A percentile compares a stretch with the other conserved stretches of the same genome.
Conservation (phyloP, 371 early-diverging fungal genomes). For the Paraphysoderma sedebokerense region DNA sequence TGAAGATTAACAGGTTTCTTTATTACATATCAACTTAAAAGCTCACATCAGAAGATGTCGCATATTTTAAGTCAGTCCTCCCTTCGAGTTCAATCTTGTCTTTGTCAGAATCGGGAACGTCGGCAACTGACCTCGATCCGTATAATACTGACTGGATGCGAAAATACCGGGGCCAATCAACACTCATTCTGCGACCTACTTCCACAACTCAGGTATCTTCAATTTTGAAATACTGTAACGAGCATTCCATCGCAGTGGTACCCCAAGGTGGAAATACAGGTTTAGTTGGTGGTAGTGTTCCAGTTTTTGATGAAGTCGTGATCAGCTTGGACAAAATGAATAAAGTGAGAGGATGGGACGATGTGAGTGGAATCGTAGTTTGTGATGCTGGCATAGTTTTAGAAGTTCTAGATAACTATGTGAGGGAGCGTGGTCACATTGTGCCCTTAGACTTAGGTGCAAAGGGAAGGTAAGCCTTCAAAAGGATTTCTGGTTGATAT, state of each 20-base stretch:
- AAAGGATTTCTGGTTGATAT: background rate
- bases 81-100: too few species aligned
- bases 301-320: conserved; percentile 87
- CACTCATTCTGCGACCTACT: conserved; percentile 66
- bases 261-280: conserved; percentile 98
- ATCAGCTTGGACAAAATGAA: conserved; percentile 56
- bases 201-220: conserved; percentile 69
- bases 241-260: conserved; percentile 63
- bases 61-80: too few species aligned
- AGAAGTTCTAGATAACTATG: conserved; percentile 57
- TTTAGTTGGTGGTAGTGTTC: conserved; percentile 74
- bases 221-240: conserved; percentile 75
- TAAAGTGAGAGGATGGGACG: conserved; percentile 56
- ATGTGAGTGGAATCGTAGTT: conserved; percentile 59
- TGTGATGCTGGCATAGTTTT: conserved; percentile 81
- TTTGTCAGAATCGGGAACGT: too few species aligned
- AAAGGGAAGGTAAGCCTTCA: conserved; percentile 56
- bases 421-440: conserved; percentile 56
- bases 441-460: conserved; percentile 91
- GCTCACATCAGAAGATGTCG: too few species aligned
- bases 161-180: conserved; percentile 74
- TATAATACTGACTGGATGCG: conserved; percentile 84
- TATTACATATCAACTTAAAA: too few species aligned
- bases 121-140: conserved; percentile 33
- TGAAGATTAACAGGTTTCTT: too few species aligned